These are phyloP conservation scores for Botrytis medusae DNA, from an alignment of 2,329 filamentous ascomycete genomes.

Conservation along the genomic window DNA sequence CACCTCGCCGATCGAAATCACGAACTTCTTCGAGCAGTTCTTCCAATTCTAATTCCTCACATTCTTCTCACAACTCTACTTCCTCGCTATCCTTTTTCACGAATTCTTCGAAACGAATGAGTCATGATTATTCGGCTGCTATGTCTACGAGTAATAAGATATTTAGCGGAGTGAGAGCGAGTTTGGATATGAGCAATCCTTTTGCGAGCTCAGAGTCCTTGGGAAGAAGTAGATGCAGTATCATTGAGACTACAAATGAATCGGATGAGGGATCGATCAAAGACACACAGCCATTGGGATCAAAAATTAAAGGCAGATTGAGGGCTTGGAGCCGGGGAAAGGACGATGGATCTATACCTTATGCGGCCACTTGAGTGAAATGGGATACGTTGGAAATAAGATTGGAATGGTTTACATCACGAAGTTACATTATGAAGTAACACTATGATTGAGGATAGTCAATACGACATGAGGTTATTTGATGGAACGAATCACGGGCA, in stretches of 20 bases:
- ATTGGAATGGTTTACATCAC: slow-evolving; percentile 3
- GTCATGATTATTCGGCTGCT: not conserved
- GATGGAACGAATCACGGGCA: not conserved
- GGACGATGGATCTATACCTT: not conserved
- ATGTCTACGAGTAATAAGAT: not conserved
- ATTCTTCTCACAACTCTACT: not conserved
- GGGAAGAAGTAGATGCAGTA: slow-evolving; percentile 5
- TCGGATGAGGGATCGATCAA: not conserved
- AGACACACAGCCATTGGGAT: slow-evolving; percentile 3
- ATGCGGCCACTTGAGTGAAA: slow-evolving; percentile 7
- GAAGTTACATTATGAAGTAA: not conserved
- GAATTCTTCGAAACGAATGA: not conserved
- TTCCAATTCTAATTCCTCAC: slow-evolving; percentile 5
- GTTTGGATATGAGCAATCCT: not conserved
- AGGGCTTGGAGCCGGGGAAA: slow-evolving; percentile 19
- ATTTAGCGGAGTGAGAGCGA: not conserved
- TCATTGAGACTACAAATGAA: not conserved
- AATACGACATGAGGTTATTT: not conserved
- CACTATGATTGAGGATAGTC: not conserved
- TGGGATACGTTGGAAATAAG: not conserved
- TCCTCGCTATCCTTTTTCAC: slow-evolving; percentile 1
- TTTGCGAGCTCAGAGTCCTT: not conserved
- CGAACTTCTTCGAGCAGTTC: slow-evolving; percentile 7
- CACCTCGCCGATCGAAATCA: slow-evolving; percentile 12
- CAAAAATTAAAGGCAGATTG: slow-evolving; percentile 20